Percentiles rank a stretch among this genome's conserved stretches.
These are phyloP conservation scores for Cyphellophora europaea DNA, from an alignment of 2,329 filamentous ascomycete genomes.

Conservation along the genomic window DNA sequence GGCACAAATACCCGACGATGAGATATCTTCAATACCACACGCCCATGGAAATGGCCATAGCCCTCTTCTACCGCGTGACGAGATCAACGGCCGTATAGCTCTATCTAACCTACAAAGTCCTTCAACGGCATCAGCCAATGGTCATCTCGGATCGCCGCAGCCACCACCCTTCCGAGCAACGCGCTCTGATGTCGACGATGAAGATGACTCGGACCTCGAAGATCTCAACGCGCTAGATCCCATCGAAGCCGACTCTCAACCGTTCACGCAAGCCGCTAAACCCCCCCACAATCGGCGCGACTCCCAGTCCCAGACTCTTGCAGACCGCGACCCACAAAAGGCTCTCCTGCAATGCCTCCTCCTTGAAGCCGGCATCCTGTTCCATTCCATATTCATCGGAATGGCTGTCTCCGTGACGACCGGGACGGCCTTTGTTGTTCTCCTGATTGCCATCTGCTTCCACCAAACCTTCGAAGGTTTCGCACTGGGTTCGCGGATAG, in stretches of 20 bases:
- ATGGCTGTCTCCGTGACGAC: constrained; percentile 79
- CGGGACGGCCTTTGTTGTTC: constrained; percentile 68
- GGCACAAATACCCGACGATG: constrained; percentile 24
- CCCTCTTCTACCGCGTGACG: constrained; percentile 7
- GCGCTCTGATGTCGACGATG: constrained; percentile 25
- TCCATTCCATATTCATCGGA: constrained; percentile 78
- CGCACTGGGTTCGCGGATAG: constrained; percentile 75
- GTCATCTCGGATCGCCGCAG: constrained; percentile 1
- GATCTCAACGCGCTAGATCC: constrained; percentile 30
- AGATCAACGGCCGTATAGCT: constrained; percentile 1
- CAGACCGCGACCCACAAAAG: constrained; percentile 48
- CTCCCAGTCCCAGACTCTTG: constrained; percentile 10
- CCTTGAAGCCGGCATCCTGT: constrained; percentile 73
- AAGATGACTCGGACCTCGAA: constrained; percentile 51
- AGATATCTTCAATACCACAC: background rate
- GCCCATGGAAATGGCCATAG: constrained; percentile 11
- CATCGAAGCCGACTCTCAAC: constrained; percentile 33
- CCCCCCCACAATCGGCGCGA: constrained; percentile 16
- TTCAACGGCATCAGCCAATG: constrained; percentile 1
- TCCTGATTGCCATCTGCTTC: constrained; percentile 71
- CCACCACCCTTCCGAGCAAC: background rate
- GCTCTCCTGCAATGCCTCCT: constrained; percentile 69
- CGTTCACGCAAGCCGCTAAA: constrained; percentile 15
- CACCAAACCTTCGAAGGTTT: constrained; percentile 86
- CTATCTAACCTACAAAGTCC: background rate